Conservation (phyloP, 768 basidiomycete species). For the Boletus rex-veris region DNA sequence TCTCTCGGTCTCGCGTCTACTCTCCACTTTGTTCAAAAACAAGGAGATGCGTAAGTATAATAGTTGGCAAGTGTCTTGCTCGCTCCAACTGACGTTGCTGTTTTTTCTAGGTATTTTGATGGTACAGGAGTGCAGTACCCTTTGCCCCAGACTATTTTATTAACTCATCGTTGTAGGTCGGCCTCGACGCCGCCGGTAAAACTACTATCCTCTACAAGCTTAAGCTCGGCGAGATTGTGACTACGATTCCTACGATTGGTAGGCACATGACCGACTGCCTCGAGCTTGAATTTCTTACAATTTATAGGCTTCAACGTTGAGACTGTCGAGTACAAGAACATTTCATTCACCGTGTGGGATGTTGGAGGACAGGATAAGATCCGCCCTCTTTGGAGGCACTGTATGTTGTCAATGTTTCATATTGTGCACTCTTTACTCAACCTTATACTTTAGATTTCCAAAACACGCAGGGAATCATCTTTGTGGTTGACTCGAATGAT, state of each 20-base stretch:
- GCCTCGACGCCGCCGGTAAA: conserved; percentile 99
- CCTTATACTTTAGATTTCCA: conserved; percentile 80
- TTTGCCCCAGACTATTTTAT: conserved; percentile 15
- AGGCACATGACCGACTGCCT: conserved; percentile 32
- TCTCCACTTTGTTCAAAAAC: conserved; percentile 91
- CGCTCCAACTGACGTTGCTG: conserved; percentile 21
- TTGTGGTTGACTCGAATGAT: conserved; percentile 99
- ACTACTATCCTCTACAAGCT: conserved; percentile 99
- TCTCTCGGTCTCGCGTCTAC: conserved; percentile 69
- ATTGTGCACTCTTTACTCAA: conserved; percentile 7
- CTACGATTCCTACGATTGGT: conserved; percentile 99
- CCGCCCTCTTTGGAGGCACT: conserved; percentile 99
- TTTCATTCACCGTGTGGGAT: conserved; percentile 99
- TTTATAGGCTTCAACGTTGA: conserved; percentile 97
- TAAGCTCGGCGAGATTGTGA: conserved; percentile 99
- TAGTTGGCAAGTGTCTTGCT: conserved; percentile 15
- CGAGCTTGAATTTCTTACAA: conserved; percentile 12
- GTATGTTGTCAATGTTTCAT: conserved; percentile 49
- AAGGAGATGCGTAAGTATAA: conserved; percentile 94
- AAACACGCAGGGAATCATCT: conserved; percentile 99
- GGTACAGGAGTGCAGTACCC: conserved; percentile 43
- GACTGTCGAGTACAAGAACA: conserved; percentile 99
- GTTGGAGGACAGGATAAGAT: conserved; percentile 99
- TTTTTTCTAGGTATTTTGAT: conserved; percentile 86
- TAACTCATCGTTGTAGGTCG: conserved; percentile 56